Percentiles rank a stretch among this genome's conserved stretches.
phyloP scores from a whole-genome alignment of 1,284 basidiomycete species.

The Boletus mariae region DNA sequence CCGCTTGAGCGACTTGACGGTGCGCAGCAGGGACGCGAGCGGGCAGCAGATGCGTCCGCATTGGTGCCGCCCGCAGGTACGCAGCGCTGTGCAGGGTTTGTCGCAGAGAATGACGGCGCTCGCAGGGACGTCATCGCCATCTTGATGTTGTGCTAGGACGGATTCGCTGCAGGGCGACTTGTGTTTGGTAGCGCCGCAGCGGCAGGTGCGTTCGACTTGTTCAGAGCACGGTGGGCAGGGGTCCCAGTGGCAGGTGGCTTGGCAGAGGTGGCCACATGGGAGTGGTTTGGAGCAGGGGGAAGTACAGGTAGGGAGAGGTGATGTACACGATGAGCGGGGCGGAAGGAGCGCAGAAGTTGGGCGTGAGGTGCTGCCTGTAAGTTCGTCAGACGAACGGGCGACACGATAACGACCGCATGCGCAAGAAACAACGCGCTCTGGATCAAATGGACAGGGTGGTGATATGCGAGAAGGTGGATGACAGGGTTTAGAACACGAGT shows the following conservation, averaged over 20 bases:
- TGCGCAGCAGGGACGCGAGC: conserved; percentile 54
- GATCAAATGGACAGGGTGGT: conserved; percentile 70
- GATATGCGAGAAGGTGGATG: conserved; percentile 67
- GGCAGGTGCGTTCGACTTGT: conserved; percentile 67
- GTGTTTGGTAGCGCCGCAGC: conserved; percentile 70
- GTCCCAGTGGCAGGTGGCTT: conserved; percentile 53
- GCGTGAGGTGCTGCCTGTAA: conserved; percentile 14
- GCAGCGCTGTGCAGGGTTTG: conserved; percentile 67
- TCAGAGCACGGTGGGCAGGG: conserved; percentile 75
- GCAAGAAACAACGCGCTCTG: conserved; percentile 64
- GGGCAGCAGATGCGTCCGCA: conserved; percentile 86
- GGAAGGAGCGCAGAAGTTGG: conserved; percentile 27
- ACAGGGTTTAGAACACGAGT: conserved; percentile 64
- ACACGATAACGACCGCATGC: conserved; percentile 68
- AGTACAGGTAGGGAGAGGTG: conserved; percentile 76
- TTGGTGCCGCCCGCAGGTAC: conserved; percentile 79
- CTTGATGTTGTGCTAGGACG: conserved; percentile 11
- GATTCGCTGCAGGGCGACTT: conserved; percentile 44
- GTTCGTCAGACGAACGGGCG: conserved; percentile 43
- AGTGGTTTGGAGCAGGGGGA: conserved; percentile 66
- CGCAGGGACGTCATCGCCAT: conserved; percentile 18
- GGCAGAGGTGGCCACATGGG: conserved; percentile 69
- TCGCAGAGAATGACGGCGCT: conserved; percentile 71
- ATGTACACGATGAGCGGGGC: conserved; percentile 60
- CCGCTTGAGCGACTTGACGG: conserved; percentile 54